Evolutionary conservation across 2,329 filamentous ascomycete genomes (phyloP).

Genomic region (Colletotrichum liriopes): DNA sequence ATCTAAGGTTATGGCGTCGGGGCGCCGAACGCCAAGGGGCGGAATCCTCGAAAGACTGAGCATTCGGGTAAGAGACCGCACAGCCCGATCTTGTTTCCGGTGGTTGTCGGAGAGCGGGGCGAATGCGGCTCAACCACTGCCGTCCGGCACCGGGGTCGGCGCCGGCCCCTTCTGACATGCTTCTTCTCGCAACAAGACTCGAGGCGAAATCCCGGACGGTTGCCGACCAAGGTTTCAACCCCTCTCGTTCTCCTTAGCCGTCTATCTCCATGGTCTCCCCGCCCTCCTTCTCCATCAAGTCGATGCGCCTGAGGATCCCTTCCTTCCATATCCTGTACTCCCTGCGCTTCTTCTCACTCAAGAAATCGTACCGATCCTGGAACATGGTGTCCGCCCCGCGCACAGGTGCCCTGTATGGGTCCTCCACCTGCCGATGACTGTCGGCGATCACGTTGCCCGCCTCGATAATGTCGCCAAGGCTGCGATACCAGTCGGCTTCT

Average conservation of each 20-base stretch:
- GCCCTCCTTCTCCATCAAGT: conserved; percentile 59
- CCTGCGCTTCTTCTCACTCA: conserved; percentile 74
- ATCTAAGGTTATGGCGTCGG: not conserved
- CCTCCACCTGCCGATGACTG: conserved; percentile 44
- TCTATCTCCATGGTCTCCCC: conserved; percentile 55
- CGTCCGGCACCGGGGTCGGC: not conserved
- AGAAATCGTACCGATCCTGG: conserved; percentile 80
- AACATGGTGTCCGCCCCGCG: conserved; percentile 79
- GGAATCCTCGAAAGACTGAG: too few relatives aligned
- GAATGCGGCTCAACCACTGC: not conserved
- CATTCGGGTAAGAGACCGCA: not conserved
- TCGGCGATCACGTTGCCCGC: conserved; percentile 44
- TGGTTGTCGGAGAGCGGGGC: not conserved
- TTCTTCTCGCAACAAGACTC: not conserved
- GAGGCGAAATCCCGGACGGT: not conserved
- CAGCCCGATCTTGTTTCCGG: not conserved
- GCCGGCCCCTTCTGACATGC: not conserved
- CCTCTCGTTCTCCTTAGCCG: not conserved
- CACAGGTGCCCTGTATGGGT: conserved; percentile 56
- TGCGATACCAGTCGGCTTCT: conserved; percentile 74
- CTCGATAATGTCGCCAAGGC: conserved; percentile 69
- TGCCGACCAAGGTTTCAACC: not conserved
- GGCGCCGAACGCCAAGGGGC: not conserved
- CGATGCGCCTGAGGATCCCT: conserved; percentile 70
- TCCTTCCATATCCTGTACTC: conserved; percentile 78